Evolutionary conservation across 2,329 filamentous ascomycete genomes (phyloP), one percentile per base, ranked within the genome.

Genomic region (Alternaria incomplexa): DNA sequence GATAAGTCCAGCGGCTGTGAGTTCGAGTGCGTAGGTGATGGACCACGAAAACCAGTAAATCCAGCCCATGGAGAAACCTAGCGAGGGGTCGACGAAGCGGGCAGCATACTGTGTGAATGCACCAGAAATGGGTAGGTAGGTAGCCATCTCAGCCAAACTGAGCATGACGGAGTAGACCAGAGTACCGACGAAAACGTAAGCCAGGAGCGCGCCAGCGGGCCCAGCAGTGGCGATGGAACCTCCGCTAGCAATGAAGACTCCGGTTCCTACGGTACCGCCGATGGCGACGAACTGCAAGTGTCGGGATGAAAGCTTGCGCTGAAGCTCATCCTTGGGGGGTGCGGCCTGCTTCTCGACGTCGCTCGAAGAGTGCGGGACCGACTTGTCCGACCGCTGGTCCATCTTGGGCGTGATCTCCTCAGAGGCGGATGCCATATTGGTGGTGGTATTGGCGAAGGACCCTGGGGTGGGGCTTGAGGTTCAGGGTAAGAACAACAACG

Each of bases 41-140:
- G 88, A 85, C 90, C 90, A 94, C 40, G 86, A 89, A 74, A 93
- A 93, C 89, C 90, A 94, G 80, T 94, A 94, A 63, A 92, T 89
- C 91, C 91, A 94, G 20, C 92, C 91, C 85, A 93, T 91, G 20
- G 91, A 86, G 72, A 93, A 93, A 8, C 90, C 91, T 51, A 93
- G 82, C 59, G 89, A 89, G 11, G 88, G 89, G 73, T 92, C 89
- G 61, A 93, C 85, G 71, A 95, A 93, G 17, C 92, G 90, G 43
- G 88, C 86, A 22, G 91, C 91, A 72, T 93, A 95, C 45, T 89
- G 86, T 28, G 91, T 91, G 76, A 94, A 94, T 44, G 90, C 90
- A 61, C 91, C 92, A 20, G 90, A 84, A 36, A 94, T 88, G 6
- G 93, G 93, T 26, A 94, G 89, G 71, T 89, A 93, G 11, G 91